Percentiles rank a stretch among this genome's conserved stretches.
Evolutionary conservation across 129 eudicot genomes (phyloP).

Genomic region (Flaveria sonorensis): DNA sequence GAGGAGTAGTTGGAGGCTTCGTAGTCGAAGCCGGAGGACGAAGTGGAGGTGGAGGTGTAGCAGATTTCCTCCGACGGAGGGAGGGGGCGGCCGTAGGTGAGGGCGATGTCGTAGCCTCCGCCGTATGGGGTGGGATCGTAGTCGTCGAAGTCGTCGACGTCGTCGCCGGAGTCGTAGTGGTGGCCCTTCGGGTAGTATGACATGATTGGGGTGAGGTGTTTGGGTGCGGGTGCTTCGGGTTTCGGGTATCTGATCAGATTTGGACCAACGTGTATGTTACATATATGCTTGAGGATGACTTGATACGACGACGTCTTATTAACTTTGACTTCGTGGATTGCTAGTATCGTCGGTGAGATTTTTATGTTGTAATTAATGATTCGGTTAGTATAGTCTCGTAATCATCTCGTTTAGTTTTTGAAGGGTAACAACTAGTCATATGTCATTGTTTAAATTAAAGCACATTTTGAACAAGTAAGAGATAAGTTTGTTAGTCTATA

Average conservation of each 20-base stretch:
- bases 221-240: no score
- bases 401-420: no score
- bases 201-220: constrained; percentile 34
- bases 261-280: not conserved
- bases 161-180: constrained; percentile 62
- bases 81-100: constrained; percentile 82
- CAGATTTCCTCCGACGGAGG: constrained; percentile 81
- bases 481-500: no score
- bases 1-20: constrained; percentile 74
- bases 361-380: no score
- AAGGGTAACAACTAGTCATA: no score
- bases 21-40: constrained; percentile 60
- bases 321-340: not conserved
- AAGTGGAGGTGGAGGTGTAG: constrained; percentile 61
- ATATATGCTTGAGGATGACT: not conserved
- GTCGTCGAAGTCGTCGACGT: constrained; percentile 82
- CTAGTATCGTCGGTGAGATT: not conserved
- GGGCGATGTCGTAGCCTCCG: constrained; percentile 80
- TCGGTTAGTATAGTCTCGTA: no score
- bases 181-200: constrained; percentile 82
- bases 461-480: no score
- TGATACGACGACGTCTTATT: not conserved
- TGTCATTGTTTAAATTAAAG: no score
- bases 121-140: constrained; percentile 85
- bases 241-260: constrained; percentile 14